A percentile compares a stretch with the other conserved stretches of the same genome.
These are phyloP conservation scores for Tulasnella sp. DNA, from an alignment of 768 basidiomycete species.

Conservation along the genomic window DNA sequence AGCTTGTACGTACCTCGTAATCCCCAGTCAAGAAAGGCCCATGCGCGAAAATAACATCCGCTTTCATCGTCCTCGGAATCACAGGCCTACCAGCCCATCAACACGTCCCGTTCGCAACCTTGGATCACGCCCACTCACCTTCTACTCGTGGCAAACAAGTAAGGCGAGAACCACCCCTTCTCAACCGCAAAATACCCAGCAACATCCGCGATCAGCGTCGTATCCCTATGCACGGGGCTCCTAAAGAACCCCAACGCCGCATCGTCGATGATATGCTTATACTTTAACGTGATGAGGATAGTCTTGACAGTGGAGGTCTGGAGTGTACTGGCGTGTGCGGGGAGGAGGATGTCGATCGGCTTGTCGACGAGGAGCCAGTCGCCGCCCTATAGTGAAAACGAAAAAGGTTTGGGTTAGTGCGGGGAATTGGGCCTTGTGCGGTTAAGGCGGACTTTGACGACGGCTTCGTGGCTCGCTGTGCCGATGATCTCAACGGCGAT, in stretches of 20 bases:
- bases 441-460: conserved; percentile 28
- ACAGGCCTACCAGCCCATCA: conserved; percentile 36
- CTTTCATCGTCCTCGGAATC: conserved; percentile 50
- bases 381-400: conserved; percentile 1
- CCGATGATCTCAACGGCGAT: conserved; percentile 47
- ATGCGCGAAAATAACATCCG: conserved; percentile 53
- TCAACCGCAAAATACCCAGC: conserved; percentile 50
- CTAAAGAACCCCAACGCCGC: conserved; percentile 35
- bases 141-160: conserved; percentile 48
- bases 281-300: conserved; percentile 44
- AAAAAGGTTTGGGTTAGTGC: neutral
- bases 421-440: neutral
- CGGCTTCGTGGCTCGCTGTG: conserved; percentile 42
- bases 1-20: conserved; percentile 14
- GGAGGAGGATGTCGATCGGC: conserved; percentile 37
- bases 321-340: conserved; percentile 40
- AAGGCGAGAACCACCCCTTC: conserved; percentile 59
- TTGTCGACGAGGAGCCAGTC: conserved; percentile 40
- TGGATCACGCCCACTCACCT: neutral
- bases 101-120: neutral
- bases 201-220: conserved; percentile 46
- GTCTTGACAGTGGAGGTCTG: conserved; percentile 48
- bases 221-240: conserved; percentile 47
- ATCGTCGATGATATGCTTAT: neutral
- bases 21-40: conserved; percentile 47